Base-by-base conservation (phyloP, 2,329 filamentous ascomycete species). In the Beauveria bassiana region DNA sequence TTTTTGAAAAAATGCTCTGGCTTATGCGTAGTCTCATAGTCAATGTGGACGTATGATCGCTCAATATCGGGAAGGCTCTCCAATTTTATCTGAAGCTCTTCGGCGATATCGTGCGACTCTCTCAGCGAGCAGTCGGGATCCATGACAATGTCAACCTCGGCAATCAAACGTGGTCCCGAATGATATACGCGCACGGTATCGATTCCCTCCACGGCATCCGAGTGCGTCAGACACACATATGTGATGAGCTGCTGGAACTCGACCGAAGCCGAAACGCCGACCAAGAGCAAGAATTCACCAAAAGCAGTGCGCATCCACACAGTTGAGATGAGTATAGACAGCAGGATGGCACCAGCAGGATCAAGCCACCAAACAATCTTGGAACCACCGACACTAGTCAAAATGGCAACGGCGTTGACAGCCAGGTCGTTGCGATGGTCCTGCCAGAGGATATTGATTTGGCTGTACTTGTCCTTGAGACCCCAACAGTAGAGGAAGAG, bases 101-200 rank as follows among this genome's bases (percentile, higher is more conserved):
- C 95, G 0, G 95, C 93, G 14, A 97, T 85, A 70, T 99, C 95
- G 73, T 99, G 95, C 0, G 92, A 95, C 58, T 87, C 86, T 64
- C 84, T 81, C 18, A 99, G 82, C 2, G 86, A 85, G 60, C 87
- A 83, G 1, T 85, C 78, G 0, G 87, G 85, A 67, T 93, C 86
- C 91, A 98, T 96, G 69, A 98, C 93, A 61, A 98, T 86, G 71
- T 99, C 95, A 43, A 98, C 91, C 78, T 99, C 95, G 67, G 96
- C 93, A 66, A 98, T 92, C 51, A 97, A 84, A 22, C 93, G 84
- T 1, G 93, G 86, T 0, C 93, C 93, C 7, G 87, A 91, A 75
- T 97, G 93, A 76, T 96, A 98, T 0, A 93, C 91, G 57, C 95
- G 86, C 3, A 98, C 95, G 1, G 95, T 99, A 74, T 99, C 95